phyloP scores from a whole-genome alignment of 768 basidiomycete species.

The Porphyrellus cyaneotinctus region DNA sequence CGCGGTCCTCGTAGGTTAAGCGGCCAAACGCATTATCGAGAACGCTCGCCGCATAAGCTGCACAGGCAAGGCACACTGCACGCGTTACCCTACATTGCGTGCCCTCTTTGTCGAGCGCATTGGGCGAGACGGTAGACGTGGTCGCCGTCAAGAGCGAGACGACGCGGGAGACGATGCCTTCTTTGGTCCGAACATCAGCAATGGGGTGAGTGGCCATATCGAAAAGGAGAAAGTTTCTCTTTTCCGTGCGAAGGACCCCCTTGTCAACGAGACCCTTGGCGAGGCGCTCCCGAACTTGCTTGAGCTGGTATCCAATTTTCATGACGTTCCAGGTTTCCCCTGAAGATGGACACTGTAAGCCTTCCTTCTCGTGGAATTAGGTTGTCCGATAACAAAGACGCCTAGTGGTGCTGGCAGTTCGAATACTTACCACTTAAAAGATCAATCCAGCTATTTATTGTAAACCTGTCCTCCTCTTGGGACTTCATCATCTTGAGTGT shows the following conservation, averaged over 20 bases:
- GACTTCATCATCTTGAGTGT: slow-evolving; percentile 93
- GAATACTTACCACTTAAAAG: slow-evolving; percentile 70
- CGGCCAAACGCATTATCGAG: slow-evolving; percentile 91
- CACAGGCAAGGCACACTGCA: slow-evolving; percentile 82
- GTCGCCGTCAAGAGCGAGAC: slow-evolving; percentile 76
- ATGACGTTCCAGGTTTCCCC: slow-evolving; percentile 99
- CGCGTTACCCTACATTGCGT: slow-evolving; percentile 77
- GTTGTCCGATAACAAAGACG: neutral
- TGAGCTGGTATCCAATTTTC: slow-evolving; percentile 99
- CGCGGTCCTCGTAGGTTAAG: slow-evolving; percentile 88
- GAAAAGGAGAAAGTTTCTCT: slow-evolving; percentile 97
- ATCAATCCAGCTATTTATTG: slow-evolving; percentile 92
- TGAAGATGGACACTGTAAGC: slow-evolving; percentile 30
- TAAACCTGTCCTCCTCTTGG: slow-evolving; percentile 51
- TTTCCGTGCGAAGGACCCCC: slow-evolving; percentile 97
- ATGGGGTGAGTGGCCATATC: slow-evolving; percentile 99
- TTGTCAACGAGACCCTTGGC: slow-evolving; percentile 98
- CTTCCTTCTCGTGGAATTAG: neutral
- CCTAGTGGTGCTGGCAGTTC: neutral
- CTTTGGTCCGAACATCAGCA: slow-evolving; percentile 88
- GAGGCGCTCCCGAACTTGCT: slow-evolving; percentile 96
- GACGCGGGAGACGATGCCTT: slow-evolving; percentile 72
- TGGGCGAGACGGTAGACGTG: slow-evolving; percentile 73
- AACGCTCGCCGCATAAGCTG: slow-evolving; percentile 92
- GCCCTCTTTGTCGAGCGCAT: slow-evolving; percentile 71